Conservation (phyloP, 495 filamentous ascomycete species). For the Neurospora africana region DNA sequence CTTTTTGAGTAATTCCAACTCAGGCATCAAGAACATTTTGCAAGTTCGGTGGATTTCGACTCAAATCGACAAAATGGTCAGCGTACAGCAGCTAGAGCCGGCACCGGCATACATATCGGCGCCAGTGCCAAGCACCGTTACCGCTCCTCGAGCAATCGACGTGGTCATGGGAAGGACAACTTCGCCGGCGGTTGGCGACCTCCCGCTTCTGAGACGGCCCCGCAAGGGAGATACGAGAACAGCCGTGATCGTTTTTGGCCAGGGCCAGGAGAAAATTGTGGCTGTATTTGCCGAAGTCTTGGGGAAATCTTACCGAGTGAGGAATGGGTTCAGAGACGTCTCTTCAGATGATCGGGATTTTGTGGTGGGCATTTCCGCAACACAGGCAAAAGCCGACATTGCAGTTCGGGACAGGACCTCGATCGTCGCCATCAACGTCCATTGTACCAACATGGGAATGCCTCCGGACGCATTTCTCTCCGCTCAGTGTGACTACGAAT, state of each 20-base stretch:
- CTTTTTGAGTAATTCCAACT: not conserved
- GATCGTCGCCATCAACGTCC: conserved; percentile 57
- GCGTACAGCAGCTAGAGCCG: conserved; percentile 30
- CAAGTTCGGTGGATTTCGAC: conserved; percentile 5
- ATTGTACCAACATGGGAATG: conserved; percentile 61
- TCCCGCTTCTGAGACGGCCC: conserved; percentile 24
- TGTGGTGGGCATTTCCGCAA: conserved; percentile 48
- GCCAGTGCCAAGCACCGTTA: conserved; percentile 17
- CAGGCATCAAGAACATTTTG: conserved; percentile 8
- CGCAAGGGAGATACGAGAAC: conserved; percentile 39
- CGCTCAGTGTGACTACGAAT: conserved; percentile 66
- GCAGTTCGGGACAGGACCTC: conserved; percentile 37
- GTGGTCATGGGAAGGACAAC: conserved; percentile 21
- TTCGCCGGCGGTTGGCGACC: conserved; percentile 14
- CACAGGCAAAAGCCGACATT: conserved; percentile 43
- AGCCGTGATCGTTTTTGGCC: conserved; percentile 51
- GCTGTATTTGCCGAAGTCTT: conserved; percentile 57
- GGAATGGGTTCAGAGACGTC: conserved; percentile 41
- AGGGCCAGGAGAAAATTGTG: conserved; percentile 53
- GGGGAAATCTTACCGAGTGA: conserved; percentile 53
- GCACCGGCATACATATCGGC: conserved; percentile 16
- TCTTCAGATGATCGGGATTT: conserved; percentile 37
- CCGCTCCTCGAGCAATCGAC: conserved; percentile 10
- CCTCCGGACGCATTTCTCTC: conserved; percentile 53
- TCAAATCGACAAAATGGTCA: conserved; percentile 17